Evolutionary conservation across 495 filamentous ascomycete species (phyloP).

Genomic region (Recurvomyces mirabilis): DNA sequence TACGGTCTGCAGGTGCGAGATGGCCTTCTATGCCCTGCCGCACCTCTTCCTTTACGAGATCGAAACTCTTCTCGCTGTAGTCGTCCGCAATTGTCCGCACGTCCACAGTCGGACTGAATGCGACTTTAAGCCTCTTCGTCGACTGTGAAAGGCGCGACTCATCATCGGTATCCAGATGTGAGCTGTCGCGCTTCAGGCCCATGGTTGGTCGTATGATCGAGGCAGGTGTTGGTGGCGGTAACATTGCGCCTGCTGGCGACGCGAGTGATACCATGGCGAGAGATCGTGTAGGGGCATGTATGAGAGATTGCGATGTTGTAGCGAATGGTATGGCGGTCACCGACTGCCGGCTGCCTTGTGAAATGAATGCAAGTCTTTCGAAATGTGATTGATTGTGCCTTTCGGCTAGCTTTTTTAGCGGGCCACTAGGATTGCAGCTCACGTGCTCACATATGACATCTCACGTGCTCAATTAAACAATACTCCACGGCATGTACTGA

Average conservation of each 20-base stretch:
- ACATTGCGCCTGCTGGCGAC: conserved; percentile 10
- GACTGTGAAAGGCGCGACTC: conserved; percentile 6
- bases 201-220: conserved; percentile 13
- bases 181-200: conserved; percentile 19
- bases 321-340: too few relatives aligned
- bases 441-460: too few relatives aligned
- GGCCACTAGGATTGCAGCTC: too few relatives aligned
- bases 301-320: too few relatives aligned
- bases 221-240: conserved; percentile 14
- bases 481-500: too few relatives aligned
- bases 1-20: conserved; percentile 22
- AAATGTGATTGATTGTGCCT: too few relatives aligned
- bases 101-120: conserved; percentile 63
- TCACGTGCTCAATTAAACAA: too few relatives aligned
- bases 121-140: conserved; percentile 55
- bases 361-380: too few relatives aligned
- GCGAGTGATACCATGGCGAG: conserved; percentile 20
- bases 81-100: conserved; percentile 47
- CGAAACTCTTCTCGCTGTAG: conserved; percentile 45
- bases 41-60: conserved; percentile 58
- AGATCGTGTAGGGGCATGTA: neutral
- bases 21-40: conserved; percentile 59
- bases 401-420: too few relatives aligned
- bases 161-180: conserved; percentile 21
- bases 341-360: too few relatives aligned